Percentiles rank a stretch among this genome's conserved stretches.
Conservation (phyloP, 139 green algal genomes). For the Pleodorina starrii region DNA sequence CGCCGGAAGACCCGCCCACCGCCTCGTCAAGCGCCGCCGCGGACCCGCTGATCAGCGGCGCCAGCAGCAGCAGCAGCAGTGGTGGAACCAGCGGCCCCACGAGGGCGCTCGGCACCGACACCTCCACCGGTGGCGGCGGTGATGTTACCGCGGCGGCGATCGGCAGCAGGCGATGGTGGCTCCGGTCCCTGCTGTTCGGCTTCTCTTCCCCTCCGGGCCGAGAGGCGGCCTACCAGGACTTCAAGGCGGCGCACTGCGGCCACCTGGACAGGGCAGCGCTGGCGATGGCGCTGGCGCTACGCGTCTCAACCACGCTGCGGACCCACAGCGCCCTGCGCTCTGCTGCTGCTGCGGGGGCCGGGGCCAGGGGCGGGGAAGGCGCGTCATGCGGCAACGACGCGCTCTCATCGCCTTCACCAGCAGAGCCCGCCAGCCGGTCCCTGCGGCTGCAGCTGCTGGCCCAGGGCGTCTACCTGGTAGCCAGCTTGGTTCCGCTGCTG, state of each 20-base stretch:
- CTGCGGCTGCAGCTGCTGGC: slow-evolving; percentile 4
- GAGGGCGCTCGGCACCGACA: background rate
- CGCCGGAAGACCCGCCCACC: too few species aligned
- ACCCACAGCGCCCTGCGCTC: background rate
- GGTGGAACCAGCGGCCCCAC: background rate
- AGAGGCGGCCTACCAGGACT: slow-evolving; percentile 6
- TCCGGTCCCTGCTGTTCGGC: background rate
- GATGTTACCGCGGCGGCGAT: background rate
- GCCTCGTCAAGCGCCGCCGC: too few species aligned
- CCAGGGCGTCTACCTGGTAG: background rate
- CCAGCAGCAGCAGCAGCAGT: background rate
- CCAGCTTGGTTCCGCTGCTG: background rate
- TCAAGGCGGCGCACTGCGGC: slow-evolving; percentile 4
- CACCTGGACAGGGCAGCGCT: background rate
- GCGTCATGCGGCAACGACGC: background rate
- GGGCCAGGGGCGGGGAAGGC: background rate
- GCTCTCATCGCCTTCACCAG: background rate
- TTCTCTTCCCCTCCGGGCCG: background rate
- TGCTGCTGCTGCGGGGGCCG: background rate
- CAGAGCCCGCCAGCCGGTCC: background rate
- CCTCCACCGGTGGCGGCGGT: background rate
- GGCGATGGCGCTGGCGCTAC: background rate
- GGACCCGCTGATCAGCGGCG: too few species aligned
- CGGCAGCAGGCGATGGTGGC: background rate
- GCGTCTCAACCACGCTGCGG: background rate